These are phyloP conservation scores for Xylaria longipes DNA, from an alignment of 495 filamentous ascomycete genomes.

Conservation along the genomic window DNA sequence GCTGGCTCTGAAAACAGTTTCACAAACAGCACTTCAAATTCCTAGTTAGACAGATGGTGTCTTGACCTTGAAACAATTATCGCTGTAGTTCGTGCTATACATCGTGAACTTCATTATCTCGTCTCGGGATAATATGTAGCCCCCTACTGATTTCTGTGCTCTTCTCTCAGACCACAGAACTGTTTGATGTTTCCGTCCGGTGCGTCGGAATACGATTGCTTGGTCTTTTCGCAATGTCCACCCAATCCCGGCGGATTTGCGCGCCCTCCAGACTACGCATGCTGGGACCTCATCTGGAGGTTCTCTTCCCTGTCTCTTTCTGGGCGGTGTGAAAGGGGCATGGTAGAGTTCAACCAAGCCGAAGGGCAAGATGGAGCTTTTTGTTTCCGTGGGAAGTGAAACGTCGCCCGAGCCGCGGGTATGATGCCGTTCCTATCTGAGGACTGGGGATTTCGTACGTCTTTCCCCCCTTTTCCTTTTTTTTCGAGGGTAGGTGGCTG, in stretches of 20 bases:
- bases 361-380: no score
- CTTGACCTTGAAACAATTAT: not conserved
- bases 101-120: not conserved
- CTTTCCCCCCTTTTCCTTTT: no score
- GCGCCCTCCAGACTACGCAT: not conserved
- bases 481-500: no score
- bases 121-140: not conserved
- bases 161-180: not conserved
- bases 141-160: not conserved
- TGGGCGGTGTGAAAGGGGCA: no score
- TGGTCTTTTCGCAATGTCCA: not conserved
- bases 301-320: not conserved
- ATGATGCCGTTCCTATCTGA: no score
- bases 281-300: not conserved
- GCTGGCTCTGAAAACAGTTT: not conserved
- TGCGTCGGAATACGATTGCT: not conserved
- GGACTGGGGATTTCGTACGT: no score
- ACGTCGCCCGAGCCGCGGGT: no score
- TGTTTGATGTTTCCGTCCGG: not conserved
- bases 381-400: no score
- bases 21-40: not conserved
- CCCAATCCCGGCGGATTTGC: not conserved
- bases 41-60: not conserved
- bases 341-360: no score
- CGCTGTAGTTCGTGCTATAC: not conserved